Base-by-base conservation (phyloP, 2,329 filamentous ascomycete species). In the Achaetomium macrosporum region DNA sequence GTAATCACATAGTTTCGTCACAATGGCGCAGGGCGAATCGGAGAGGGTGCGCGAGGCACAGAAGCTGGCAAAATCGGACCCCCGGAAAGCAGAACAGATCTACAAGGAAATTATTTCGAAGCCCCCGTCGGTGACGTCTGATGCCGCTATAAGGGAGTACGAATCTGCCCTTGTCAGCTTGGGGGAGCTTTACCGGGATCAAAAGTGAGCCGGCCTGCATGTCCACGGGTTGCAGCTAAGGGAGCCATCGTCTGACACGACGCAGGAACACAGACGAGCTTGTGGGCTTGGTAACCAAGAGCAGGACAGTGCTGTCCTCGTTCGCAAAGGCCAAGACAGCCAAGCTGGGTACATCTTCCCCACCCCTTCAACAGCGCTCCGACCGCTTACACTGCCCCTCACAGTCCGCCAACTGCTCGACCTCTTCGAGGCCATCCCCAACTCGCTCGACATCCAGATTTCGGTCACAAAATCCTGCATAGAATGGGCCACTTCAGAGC, bases 291-390 rank as follows among this genome's bases (percentile, higher is more conserved):
- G 86, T 99, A 65, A 91, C 87, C 67, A 88, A 89, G 70, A 96
- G 90, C 71, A 84, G 92, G 67, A 87, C 88, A 60, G 88, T 93
- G 42, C 84, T 99, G 60, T 96, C 92, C 54, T 93, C 89, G 59
- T 97, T 99, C 71, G 93, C 93, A 60, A 96, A 97, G 78, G 93
- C 95, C 58, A 99, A 99, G 82, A 97, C 93, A 31, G 89, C 93
- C 52, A 99, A 99, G 75, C 79, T 99, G 58, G 90, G 93, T 97
- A 84, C 60, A 85, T 40, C n/a, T 16, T 51, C 31, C 37, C 13
- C 47, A 1, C 13, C 42, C 15, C 5, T 7, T 15, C 35, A 42
- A 13, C 35, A 41, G 16, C 13, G 11, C 19, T 10, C 11, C 4
- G n/a, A 16, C 44, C n/a, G 42, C 53, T 55, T 37, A 57, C 37